phyloP scores from a whole-genome alignment of 306 rosid species.

The Sicyos edulis region DNA sequence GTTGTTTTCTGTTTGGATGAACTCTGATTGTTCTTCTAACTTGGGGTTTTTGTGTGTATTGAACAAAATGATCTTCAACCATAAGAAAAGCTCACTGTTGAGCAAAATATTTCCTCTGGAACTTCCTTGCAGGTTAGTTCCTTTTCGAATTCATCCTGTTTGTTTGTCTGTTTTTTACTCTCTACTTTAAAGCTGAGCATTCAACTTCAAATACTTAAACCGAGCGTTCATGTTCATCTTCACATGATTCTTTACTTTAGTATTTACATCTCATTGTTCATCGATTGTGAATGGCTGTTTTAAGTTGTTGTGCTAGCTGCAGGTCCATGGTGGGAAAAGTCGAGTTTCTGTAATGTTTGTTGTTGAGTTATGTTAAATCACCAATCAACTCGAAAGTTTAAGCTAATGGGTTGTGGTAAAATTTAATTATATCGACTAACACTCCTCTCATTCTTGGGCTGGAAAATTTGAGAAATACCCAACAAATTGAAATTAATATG shows the following conservation, averaged over 20 bases:
- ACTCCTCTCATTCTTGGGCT: too few relatives aligned
- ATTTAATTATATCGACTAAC: too few relatives aligned
- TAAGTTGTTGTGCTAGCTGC: not conserved
- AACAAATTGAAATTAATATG: too few relatives aligned
- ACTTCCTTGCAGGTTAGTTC: constrained; percentile 12
- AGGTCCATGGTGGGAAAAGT: not conserved
- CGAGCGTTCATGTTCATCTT: too few relatives aligned
- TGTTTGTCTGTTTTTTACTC: not conserved
- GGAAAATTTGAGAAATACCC: too few relatives aligned
- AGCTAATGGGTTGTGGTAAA: too few relatives aligned
- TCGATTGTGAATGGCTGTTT: not conserved
- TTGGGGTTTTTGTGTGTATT: not conserved
- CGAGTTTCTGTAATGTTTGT: not conserved
- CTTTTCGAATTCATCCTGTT: not conserved
- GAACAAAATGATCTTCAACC: not conserved
- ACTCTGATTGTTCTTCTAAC: not conserved
- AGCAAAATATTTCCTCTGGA: constrained; percentile 12
- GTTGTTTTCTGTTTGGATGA: not conserved
- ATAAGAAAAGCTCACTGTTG: constrained; percentile 7
- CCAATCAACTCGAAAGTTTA: too few relatives aligned
- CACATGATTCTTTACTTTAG: not conserved
- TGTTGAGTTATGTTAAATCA: too few relatives aligned
- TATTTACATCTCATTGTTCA: not conserved
- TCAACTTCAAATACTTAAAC: not conserved
- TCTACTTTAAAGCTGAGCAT: not conserved